Percentiles rank a stretch among this genome's conserved stretches.
These are phyloP conservation scores for Melianthus villosus DNA, from an alignment of 441 rosid species.

Conservation along the genomic window DNA sequence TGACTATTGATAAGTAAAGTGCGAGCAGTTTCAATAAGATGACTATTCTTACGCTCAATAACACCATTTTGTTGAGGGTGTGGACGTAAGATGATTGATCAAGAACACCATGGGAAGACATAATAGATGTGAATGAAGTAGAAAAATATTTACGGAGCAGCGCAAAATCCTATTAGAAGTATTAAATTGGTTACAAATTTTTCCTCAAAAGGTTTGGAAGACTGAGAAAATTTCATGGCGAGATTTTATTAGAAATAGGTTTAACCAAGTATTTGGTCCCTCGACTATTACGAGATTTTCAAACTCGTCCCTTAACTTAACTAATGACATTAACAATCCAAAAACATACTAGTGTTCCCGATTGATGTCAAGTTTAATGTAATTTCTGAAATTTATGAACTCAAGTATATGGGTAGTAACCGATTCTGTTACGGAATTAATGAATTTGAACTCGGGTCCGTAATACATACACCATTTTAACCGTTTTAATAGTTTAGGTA, in stretches of 20 bases:
- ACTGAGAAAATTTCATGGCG: not conserved
- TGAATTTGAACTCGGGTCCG: too few relatives aligned
- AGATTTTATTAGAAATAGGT: not conserved
- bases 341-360: too few relatives aligned
- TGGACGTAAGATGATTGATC: not conserved
- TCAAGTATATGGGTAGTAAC: too few relatives aligned
- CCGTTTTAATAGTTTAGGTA: too few relatives aligned
- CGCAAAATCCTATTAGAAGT: not conserved
- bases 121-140: not conserved
- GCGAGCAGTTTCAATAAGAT: not conserved
- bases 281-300: too few relatives aligned
- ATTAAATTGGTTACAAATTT: not conserved
- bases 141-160: not conserved
- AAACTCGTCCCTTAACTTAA: too few relatives aligned
- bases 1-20: not conserved
- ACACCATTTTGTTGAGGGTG: constrained; percentile 1
- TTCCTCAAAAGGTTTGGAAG: not conserved
- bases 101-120: not conserved
- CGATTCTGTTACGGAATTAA: too few relatives aligned
- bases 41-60: not conserved
- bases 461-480: too few relatives aligned
- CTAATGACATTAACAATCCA: too few relatives aligned
- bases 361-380: too few relatives aligned
- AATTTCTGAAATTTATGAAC: too few relatives aligned
- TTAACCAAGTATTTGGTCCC: too few relatives aligned